These are phyloP conservation scores for Perkinsus olseni DNA, from an alignment of 169 alveolate genomes.

Conservation along the genomic window DNA sequence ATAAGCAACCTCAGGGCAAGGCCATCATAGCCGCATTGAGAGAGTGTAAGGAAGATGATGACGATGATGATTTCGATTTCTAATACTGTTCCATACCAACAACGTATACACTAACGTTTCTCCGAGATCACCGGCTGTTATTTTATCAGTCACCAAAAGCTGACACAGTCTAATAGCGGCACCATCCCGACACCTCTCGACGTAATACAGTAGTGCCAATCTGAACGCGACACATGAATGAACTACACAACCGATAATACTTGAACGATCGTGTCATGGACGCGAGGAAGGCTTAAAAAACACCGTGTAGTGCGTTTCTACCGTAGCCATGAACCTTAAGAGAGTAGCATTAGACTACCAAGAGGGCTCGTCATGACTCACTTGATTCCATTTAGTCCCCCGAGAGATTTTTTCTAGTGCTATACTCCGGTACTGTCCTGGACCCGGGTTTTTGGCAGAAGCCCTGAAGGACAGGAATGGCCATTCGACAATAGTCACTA, in stretches of 20 bases:
- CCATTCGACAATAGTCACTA: neutral
- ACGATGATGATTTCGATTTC: neutral
- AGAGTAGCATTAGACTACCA: neutral
- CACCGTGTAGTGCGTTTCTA: neutral
- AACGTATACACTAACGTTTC: neutral
- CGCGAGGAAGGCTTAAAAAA: too few relatives aligned
- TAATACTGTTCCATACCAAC: neutral
- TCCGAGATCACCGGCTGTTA: neutral
- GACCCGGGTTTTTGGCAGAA: neutral
- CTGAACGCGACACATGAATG: too few relatives aligned
- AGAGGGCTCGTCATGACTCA: neutral
- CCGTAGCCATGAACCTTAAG: neutral
- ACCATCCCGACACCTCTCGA: too few relatives aligned
- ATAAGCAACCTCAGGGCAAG: neutral
- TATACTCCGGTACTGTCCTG: neutral
- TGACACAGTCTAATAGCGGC: too few relatives aligned
- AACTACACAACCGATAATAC: too few relatives aligned
- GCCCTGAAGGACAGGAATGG: neutral
- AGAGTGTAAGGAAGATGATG: neutral
- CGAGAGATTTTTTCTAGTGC: neutral
- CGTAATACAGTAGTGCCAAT: too few relatives aligned
- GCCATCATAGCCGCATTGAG: neutral
- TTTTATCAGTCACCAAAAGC: too few relatives aligned
- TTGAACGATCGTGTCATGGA: neutral
- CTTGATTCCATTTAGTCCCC: neutral